These are phyloP conservation scores for Achlya hypogyna DNA, from an alignment of 352 stramenopile species.

Conservation along the genomic window DNA sequence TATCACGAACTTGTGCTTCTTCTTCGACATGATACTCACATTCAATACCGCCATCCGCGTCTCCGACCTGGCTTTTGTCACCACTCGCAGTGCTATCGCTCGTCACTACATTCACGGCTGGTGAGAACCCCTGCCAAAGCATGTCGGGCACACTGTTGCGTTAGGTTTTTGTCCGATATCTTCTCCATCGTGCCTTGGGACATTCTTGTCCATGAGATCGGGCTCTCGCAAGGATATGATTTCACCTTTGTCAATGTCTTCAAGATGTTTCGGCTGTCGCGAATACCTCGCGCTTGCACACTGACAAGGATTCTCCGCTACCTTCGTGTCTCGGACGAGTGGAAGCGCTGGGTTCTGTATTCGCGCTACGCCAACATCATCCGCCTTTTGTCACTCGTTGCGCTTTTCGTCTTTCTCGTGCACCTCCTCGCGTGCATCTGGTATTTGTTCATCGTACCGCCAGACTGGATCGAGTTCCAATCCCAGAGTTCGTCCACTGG, in stretches of 20 bases:
- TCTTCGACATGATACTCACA: slow-evolving; percentile 53
- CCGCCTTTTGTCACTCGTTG: slow-evolving; percentile 51
- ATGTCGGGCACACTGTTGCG: background rate
- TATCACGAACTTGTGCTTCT: slow-evolving; percentile 41
- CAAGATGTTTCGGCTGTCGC: slow-evolving; percentile 51
- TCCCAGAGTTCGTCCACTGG: background rate
- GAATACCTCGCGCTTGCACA: slow-evolving; percentile 52
- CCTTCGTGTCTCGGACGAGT: slow-evolving; percentile 56
- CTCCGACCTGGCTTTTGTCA: slow-evolving; percentile 42
- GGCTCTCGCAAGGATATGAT: slow-evolving; percentile 27
- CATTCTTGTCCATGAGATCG: slow-evolving; percentile 42
- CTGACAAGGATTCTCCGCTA: slow-evolving; percentile 54
- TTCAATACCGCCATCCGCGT: slow-evolving; percentile 58
- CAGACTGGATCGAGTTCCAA: slow-evolving; percentile 36
- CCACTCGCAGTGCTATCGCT: slow-evolving; percentile 44
- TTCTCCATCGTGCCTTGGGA: slow-evolving; percentile 68
- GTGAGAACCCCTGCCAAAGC: slow-evolving; percentile 21
- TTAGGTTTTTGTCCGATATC: slow-evolving; percentile 65
- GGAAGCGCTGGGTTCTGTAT: slow-evolving; percentile 73
- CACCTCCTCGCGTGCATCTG: slow-evolving; percentile 76
- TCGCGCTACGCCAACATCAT: slow-evolving; percentile 69
- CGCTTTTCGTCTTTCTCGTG: slow-evolving; percentile 59
- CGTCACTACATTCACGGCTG: slow-evolving; percentile 48
- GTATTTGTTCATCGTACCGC: slow-evolving; percentile 34
- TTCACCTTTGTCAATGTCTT: slow-evolving; percentile 56